Evolutionary conservation across 2,329 filamentous ascomycete species (phyloP).

Genomic region (Penicillium sp.): DNA sequence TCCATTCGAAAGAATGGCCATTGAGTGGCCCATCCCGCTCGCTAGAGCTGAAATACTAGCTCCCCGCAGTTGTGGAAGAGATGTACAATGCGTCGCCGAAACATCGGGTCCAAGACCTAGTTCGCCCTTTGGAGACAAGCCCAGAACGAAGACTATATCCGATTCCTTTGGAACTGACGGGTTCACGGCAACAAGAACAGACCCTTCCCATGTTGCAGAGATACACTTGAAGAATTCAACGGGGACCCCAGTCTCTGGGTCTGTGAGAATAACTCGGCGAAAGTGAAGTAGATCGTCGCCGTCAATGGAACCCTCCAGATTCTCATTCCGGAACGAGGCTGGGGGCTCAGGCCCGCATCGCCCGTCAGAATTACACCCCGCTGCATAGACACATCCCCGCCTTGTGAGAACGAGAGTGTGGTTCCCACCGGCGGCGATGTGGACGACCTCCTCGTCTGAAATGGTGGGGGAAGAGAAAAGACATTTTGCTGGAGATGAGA

Average conservation of each 20-base stretch:
- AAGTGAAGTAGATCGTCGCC: slow-evolving; percentile 23
- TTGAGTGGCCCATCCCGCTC: slow-evolving; percentile 74
- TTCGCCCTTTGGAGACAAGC: slow-evolving; percentile 68
- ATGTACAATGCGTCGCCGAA: slow-evolving; percentile 33
- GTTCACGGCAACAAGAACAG: slow-evolving; percentile 57
- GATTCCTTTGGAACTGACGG: slow-evolving; percentile 34
- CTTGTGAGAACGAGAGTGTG: slow-evolving; percentile 74
- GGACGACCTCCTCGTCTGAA: slow-evolving; percentile 17
- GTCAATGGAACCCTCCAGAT: not conserved
- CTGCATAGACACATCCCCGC: slow-evolving; percentile 60
- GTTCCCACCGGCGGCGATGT: slow-evolving; percentile 71
- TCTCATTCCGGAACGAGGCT: not conserved
- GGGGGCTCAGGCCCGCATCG: slow-evolving; percentile 37
- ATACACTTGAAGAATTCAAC: slow-evolving; percentile 46
- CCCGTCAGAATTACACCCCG: slow-evolving; percentile 59
- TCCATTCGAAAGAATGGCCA: slow-evolving; percentile 71
- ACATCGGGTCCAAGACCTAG: slow-evolving; percentile 58
- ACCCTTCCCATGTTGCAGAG: slow-evolving; percentile 77
- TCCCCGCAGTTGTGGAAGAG: slow-evolving; percentile 62
- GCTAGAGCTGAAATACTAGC: slow-evolving; percentile 63
- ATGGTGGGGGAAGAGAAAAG: slow-evolving; percentile 47
- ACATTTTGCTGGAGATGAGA: slow-evolving; percentile 63
- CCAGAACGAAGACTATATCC: slow-evolving; percentile 59
- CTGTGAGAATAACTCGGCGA: slow-evolving; percentile 26
- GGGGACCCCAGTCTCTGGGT: slow-evolving; percentile 1